These are phyloP conservation scores for Trichosporon ovoides DNA, from an alignment of 1,284 basidiomycete genomes.

Conservation along the genomic window DNA sequence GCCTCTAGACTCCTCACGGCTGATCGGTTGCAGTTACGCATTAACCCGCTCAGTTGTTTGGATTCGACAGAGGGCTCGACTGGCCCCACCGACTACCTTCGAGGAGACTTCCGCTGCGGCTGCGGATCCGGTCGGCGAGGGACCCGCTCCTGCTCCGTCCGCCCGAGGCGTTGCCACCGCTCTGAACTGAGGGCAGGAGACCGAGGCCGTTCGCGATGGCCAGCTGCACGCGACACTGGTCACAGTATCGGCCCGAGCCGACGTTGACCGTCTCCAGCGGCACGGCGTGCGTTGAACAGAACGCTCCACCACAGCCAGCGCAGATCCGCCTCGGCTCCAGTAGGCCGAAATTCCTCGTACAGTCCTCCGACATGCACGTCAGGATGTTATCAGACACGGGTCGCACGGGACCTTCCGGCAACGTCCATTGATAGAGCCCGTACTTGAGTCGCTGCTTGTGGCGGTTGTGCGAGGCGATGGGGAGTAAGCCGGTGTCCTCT, in stretches of 20 bases:
- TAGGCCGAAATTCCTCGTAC: slow-evolving; percentile 41
- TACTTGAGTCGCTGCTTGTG: slow-evolving; percentile 22
- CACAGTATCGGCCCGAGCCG: slow-evolving; percentile 37
- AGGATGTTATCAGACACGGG: slow-evolving; percentile 38
- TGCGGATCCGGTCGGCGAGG: not conserved
- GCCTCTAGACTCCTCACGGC: too few relatives aligned
- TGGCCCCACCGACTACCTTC: not conserved
- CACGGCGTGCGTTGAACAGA: slow-evolving; percentile 45
- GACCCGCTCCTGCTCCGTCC: not conserved
- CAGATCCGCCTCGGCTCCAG: slow-evolving; percentile 46
- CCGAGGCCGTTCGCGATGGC: slow-evolving; percentile 32
- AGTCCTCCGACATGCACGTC: slow-evolving; percentile 40
- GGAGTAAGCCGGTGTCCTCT: not conserved
- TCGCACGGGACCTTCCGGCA: slow-evolving; percentile 43
- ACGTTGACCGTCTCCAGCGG: slow-evolving; percentile 39
- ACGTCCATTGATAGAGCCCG: slow-evolving; percentile 44
- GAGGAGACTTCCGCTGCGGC: not conserved
- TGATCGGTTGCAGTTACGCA: too few relatives aligned
- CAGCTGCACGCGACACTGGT: slow-evolving; percentile 35
- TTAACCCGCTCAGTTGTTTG: too few relatives aligned
- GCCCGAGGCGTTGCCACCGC: not conserved
- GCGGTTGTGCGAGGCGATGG: not conserved
- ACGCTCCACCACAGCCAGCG: slow-evolving; percentile 46
- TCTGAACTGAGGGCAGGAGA: slow-evolving; percentile 15
- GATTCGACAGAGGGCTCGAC: not conserved